Percentiles rank a stretch among this genome's conserved stretches.
Evolutionary conservation across 768 basidiomycete genomes (phyloP).

Genomic region (Russula emetica): DNA sequence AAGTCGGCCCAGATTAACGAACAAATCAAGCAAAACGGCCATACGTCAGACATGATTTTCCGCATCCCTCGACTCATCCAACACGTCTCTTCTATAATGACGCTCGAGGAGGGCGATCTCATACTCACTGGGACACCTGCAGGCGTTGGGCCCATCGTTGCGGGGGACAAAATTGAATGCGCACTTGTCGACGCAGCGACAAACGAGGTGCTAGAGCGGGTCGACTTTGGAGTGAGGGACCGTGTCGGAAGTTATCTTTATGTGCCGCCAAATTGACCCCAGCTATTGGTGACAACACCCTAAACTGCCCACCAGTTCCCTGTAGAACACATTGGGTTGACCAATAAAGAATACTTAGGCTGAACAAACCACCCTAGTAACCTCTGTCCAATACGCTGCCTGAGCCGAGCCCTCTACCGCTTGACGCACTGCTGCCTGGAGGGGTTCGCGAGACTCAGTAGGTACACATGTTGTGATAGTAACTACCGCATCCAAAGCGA

Average conservation of each 20-base stretch:
- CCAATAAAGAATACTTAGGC: constrained; percentile 39
- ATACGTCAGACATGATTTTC: constrained; percentile 89
- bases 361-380: constrained; percentile 7
- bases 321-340: constrained; percentile 3
- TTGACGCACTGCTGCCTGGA: constrained; percentile 28
- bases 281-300: neutral
- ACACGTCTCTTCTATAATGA: constrained; percentile 95
- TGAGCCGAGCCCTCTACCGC: constrained; percentile 28
- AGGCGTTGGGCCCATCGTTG: constrained; percentile 74
- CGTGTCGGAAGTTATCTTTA: constrained; percentile 71
- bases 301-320: neutral
- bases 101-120: constrained; percentile 95
- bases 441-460: constrained; percentile 13
- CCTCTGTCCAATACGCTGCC: constrained; percentile 27
- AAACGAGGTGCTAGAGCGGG: constrained; percentile 53
- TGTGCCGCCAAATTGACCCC: constrained; percentile 18
- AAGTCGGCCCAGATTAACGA: constrained; percentile 66
- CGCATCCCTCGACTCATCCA: constrained; percentile 81
- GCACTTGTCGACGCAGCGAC: constrained; percentile 50
- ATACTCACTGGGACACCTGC: constrained; percentile 88
- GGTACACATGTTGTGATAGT: constrained; percentile 29
- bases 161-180: constrained; percentile 79
- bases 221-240: constrained; percentile 61
- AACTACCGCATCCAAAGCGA: constrained; percentile 62
- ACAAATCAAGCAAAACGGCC: constrained; percentile 75